phyloP scores from a whole-genome alignment of 169 alveolate species.

The Theileria orientalis region DNA sequence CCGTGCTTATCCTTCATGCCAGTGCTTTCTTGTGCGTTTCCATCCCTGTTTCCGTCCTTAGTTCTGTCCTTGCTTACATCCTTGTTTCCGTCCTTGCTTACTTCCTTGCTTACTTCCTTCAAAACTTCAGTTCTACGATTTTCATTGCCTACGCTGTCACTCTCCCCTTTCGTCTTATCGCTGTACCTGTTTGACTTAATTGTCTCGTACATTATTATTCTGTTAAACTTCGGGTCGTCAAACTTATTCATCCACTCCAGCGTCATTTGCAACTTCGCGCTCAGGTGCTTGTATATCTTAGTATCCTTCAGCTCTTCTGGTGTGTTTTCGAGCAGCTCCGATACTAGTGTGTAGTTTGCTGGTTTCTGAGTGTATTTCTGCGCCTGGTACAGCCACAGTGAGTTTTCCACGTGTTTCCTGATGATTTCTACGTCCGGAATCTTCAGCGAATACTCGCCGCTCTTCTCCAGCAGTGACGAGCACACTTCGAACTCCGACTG shows the following conservation, averaged over 20 bases:
- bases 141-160: neutral
- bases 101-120: neutral
- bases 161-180: neutral
- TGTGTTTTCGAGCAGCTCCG: slow-evolving; percentile 13
- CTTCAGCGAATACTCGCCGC: slow-evolving; percentile 31
- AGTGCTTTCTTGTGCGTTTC: neutral
- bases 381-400: slow-evolving; percentile 49
- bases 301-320: slow-evolving; percentile 36
- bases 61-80: slow-evolving; percentile 6
- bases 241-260: slow-evolving; percentile 25
- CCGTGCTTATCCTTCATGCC: neutral
- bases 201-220: neutral
- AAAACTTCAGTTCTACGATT: neutral
- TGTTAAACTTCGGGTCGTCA: slow-evolving; percentile 6
- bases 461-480: slow-evolving; percentile 22
- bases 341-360: slow-evolving; percentile 40
- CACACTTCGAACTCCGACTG: slow-evolving; percentile 34
- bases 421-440: slow-evolving; percentile 46
- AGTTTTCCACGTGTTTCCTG: slow-evolving; percentile 22
- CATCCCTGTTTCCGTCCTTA: neutral
- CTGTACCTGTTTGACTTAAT: neutral
- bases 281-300: slow-evolving; percentile 5
- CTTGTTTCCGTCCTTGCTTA: too few species aligned
- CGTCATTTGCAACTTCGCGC: slow-evolving; percentile 18
- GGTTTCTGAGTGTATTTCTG: slow-evolving; percentile 27